Evolutionary conservation across 768 basidiomycete genomes (phyloP).

Genomic region (Boletus edulis): DNA sequence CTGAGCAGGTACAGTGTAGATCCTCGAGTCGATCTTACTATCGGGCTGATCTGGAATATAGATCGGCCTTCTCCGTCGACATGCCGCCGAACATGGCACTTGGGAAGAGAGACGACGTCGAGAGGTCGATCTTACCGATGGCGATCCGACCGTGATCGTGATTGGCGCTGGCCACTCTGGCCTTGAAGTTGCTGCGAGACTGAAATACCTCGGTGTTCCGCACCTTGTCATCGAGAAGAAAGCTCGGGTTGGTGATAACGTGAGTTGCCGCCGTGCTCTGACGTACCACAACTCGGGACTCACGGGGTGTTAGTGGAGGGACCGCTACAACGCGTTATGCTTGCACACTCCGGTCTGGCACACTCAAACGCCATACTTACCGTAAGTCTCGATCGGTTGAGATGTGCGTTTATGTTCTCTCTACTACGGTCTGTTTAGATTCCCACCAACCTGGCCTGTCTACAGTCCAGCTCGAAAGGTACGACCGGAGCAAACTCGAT

Average conservation of each 20-base stretch:
- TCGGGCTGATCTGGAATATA: neutral
- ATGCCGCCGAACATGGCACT: slow-evolving; percentile 15
- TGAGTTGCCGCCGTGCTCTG: slow-evolving; percentile 2
- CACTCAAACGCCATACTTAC: slow-evolving; percentile 55
- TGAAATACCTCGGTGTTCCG: slow-evolving; percentile 56
- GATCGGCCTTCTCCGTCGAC: neutral
- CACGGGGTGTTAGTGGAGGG: slow-evolving; percentile 41
- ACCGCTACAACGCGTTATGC: slow-evolving; percentile 56
- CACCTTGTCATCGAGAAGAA: slow-evolving; percentile 57
- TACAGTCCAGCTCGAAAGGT: slow-evolving; percentile 52
- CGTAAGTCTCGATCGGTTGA: slow-evolving; percentile 31
- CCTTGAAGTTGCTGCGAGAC: slow-evolving; percentile 58
- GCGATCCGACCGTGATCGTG: slow-evolving; percentile 56
- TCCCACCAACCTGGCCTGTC: slow-evolving; percentile 54
- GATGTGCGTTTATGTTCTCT: neutral
- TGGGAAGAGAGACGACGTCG: slow-evolving; percentile 43
- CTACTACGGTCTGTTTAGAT: slow-evolving; percentile 29
- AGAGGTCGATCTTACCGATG: slow-evolving; percentile 38
- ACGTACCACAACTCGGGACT: neutral
- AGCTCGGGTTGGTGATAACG: slow-evolving; percentile 47
- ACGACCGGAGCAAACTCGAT: neutral
- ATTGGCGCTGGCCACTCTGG: slow-evolving; percentile 69
- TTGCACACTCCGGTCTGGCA: slow-evolving; percentile 55
- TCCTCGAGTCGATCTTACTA: too few relatives aligned
- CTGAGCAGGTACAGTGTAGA: slow-evolving; percentile 14